Percentiles rank a stretch among this genome's conserved stretches.
These are phyloP conservation scores for Mortierella polycephala DNA, from an alignment of 371 early-diverging fungal species.

Conservation along the genomic window DNA sequence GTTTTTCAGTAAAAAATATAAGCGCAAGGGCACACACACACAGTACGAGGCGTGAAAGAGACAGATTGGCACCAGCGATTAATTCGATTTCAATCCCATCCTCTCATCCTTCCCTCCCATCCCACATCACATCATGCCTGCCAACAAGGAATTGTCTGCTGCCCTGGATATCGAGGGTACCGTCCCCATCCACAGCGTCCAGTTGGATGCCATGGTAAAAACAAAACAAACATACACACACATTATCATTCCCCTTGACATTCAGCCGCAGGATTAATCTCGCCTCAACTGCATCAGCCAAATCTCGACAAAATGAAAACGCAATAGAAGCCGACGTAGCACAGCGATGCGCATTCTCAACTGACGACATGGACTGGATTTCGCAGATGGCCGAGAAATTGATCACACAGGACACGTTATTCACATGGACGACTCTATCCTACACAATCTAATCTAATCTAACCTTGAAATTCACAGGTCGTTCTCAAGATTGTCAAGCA, in stretches of 20 bases:
- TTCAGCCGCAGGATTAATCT: too few species aligned
- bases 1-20: background rate
- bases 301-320: too few species aligned
- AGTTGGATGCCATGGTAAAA: conserved; percentile 70
- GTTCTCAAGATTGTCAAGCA: conserved; percentile 97
- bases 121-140: conserved; percentile 44
- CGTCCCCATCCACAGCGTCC: conserved; percentile 60
- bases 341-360: background rate
- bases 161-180: conserved; percentile 58
- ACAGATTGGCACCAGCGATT: background rate
- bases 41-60: background rate
- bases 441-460: conserved; percentile 19
- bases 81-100: conserved; percentile 3
- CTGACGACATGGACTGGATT: background rate
- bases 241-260: background rate
- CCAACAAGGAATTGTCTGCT: conserved; percentile 57
- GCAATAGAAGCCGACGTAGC: background rate
- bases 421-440: background rate
- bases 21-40: background rate
- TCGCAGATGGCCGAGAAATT: background rate
- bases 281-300: too few species aligned
- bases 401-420: background rate
- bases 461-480: conserved; percentile 60
- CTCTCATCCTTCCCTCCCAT: conserved; percentile 12
- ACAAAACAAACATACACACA: background rate